These are phyloP conservation scores for Panicum miliaceum DNA, from an alignment of 176 grass and related monocot species.

Conservation along the genomic window DNA sequence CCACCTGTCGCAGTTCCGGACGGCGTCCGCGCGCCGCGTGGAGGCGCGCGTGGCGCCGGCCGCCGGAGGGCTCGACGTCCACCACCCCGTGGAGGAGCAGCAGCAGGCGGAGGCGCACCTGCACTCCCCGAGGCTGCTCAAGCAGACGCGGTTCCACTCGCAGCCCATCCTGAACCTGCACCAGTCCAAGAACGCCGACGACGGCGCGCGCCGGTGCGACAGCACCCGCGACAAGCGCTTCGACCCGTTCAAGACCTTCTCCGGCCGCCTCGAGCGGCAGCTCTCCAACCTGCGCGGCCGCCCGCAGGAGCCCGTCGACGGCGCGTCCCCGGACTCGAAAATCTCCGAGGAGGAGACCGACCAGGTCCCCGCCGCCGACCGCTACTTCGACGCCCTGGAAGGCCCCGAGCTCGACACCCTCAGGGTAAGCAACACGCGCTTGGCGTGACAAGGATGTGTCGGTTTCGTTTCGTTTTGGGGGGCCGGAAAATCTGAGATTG, in stretches of 20 bases:
- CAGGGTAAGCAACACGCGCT: conserved; percentile 39
- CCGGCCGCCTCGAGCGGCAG: conserved; percentile 83
- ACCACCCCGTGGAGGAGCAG: not conserved
- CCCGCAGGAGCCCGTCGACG: conserved; percentile 38
- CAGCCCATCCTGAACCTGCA: conserved; percentile 64
- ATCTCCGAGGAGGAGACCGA: conserved; percentile 63
- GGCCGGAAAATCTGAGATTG: not conserved
- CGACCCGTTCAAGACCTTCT: conserved; percentile 94
- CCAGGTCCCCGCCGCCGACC: conserved; percentile 65
- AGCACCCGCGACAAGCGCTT: conserved; percentile 64
- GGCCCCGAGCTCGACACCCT: conserved; percentile 94
- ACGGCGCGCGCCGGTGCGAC: conserved; percentile 18
- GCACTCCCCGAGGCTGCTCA: conserved; percentile 37
- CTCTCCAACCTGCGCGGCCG: conserved; percentile 81
- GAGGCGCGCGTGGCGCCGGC: conserved; percentile 18
- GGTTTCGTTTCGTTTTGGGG: not conserved
- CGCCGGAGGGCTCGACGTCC: not conserved
- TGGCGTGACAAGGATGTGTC: not conserved
- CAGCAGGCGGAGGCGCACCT: too few species aligned
- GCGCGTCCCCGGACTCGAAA: not conserved
- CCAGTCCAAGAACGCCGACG: not conserved
- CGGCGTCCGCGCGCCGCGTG: conserved; percentile 7
- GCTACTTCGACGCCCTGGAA: conserved; percentile 92
- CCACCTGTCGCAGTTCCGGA: conserved; percentile 52
- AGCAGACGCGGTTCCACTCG: conserved; percentile 66